Evolutionary conservation across 1,139 yeast genomes (phyloP), one percentile per base, ranked within the genome.

Genomic region (Kodamaea arcana): DNA sequence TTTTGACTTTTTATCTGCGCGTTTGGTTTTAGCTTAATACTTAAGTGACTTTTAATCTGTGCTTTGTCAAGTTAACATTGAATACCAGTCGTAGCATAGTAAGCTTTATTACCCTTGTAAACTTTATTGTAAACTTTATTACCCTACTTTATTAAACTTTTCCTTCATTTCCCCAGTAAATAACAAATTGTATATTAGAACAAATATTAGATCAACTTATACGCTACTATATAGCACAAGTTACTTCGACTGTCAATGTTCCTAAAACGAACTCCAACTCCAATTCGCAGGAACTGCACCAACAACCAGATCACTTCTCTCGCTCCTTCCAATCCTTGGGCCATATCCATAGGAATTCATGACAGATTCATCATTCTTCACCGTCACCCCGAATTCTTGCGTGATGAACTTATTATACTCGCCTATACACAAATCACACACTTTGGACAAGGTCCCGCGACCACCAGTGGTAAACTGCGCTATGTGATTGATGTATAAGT

Each of bases 391-490:
- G 52, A 68, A 69, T 46, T 68, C 73, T 36, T 52, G 54, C 30
- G 51, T 56, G 35, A 69, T 64, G 43, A 70, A 69, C 36, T 64
- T 71, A 51, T 80, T 83, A 51, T 85, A 87, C 42, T 82, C 86
- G 32, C 65, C 68, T 37, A 82, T 78, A 58, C 97, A 90, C 23
- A 58, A 53, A 47, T 78, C 82, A 56, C 97, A 90, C 3, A 90
- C 94, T 54, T 88, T 80, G 29, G 84, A 78, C 16, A 87, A 66
- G 2, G 78, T 72, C 11, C 92, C 92, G 38, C 81, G 65, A 10
- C 86, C 81, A 32, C 88, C 92, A 41, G 87, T 75, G 36, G 86
- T 75, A 61, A 84, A 78, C 52, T 80, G 75, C 18, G 94, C 92
- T 47, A 76, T 62, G 33, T 71, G 69, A 51, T 87, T 90, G 42